Evolutionary conservation across 2,329 filamentous ascomycete species (phyloP).

Genomic region (Proliferodiscus dingleyae): DNA sequence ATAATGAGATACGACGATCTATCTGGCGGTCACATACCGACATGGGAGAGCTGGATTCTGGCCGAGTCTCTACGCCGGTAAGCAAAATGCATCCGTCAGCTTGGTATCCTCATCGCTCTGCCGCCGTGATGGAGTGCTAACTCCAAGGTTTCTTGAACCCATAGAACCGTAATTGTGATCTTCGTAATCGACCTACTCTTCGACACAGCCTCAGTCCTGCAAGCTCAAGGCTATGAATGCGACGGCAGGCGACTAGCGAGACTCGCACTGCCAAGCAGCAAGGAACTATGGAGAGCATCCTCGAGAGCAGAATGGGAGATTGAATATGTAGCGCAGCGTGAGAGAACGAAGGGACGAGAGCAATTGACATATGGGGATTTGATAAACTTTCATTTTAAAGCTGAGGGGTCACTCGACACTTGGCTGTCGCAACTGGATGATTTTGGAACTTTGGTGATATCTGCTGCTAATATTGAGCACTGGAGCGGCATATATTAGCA

Average conservation of each 20-base stretch:
- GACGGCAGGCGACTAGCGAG: slow-evolving; percentile 4
- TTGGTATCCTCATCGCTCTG: neutral
- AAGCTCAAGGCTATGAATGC: neutral
- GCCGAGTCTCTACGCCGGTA: slow-evolving; percentile 17
- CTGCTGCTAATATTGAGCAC: slow-evolving; percentile 7
- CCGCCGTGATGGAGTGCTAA: neutral
- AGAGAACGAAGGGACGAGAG: neutral
- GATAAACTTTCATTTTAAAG: slow-evolving; percentile 2
- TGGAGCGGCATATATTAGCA: neutral
- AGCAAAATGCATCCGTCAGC: neutral
- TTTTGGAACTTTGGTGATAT: slow-evolving; percentile 15
- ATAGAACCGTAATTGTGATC: slow-evolving; percentile 14
- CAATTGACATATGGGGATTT: slow-evolving; percentile 14
- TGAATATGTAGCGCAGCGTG: slow-evolving; percentile 3
- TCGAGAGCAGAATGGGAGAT: slow-evolving; percentile 11
- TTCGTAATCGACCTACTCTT: slow-evolving; percentile 14
- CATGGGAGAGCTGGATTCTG: slow-evolving; percentile 15
- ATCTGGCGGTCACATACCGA: neutral
- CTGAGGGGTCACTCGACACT: slow-evolving; percentile 8
- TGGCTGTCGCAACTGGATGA: slow-evolving; percentile 16
- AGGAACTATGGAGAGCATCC: slow-evolving; percentile 12
- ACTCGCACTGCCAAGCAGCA: slow-evolving; percentile 11
- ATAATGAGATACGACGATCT: neutral
- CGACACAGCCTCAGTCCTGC: slow-evolving; percentile 2
- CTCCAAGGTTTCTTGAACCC: neutral